Evolutionary conservation across 805 yeast genomes (phyloP), one percentile per base, ranked within the genome.

Genomic region (Zygoascus ofunaensis): DNA sequence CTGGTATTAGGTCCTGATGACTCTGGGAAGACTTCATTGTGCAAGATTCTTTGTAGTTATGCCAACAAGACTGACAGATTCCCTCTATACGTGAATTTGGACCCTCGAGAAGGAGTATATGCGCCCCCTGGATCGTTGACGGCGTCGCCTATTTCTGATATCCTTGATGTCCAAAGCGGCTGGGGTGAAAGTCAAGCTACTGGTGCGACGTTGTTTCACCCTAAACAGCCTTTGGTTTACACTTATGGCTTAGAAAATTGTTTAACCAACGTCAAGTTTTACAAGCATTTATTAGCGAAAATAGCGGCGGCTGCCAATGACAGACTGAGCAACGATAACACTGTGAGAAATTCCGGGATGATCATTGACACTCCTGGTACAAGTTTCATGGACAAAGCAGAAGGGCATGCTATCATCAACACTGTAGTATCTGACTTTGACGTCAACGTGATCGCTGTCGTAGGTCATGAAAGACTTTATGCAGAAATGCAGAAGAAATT

Each of bases 181-280:
- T 82, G 94, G 68, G 95, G 94, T 49, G 85, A 86, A 39, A 77
- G 85, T 1, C 78, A 89, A 1, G 67, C 72, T 48, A 78, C 82
- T 50, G 66, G 70, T 1, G 70, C 70, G 1, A 55, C 69, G 2
- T 50, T 55, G 4, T 51, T 61, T 1, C 89, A 84, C 59, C 84
- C 85, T n/a, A 85, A 86, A 59, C 94, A 86, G 61, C 97, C 97
- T 0, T 60, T 82, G n/a, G 90, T 83, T 5, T 80, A 82, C 55
- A 79, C 74, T 55, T 87, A 70, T 62, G 98, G 97, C 0, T 71
- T 80, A 43, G 84, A 80, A 40, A 63, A 68, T 32, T 69, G 76
- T 10, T 52, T 63, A 1, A 80, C 77, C 10, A 87, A 87, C 59
- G 58, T 72, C 36, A 72, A 70, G 36, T 68, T 72, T 42, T 87